Evolutionary conservation across 2,329 filamentous ascomycete species (phyloP).

Genomic region (Paraphoma sp.): DNA sequence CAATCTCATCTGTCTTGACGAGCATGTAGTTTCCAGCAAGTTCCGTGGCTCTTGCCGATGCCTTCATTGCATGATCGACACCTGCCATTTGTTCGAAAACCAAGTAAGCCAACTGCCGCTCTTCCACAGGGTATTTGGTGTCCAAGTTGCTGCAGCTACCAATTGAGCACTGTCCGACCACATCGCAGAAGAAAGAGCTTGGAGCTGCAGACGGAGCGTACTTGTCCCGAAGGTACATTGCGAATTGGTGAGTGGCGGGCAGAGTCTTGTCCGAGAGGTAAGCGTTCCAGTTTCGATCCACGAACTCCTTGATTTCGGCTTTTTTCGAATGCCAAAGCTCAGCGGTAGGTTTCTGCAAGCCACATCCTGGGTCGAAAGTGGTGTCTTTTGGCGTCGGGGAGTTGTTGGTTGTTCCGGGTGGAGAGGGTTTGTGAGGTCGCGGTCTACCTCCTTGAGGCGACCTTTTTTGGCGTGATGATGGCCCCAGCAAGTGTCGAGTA

Average conservation of each 20-base stretch:
- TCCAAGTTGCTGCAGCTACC: neutral
- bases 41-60: neutral
- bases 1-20: neutral
- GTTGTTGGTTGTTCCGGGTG: neutral
- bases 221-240: conserved; percentile 1
- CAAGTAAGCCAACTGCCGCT: conserved; percentile 6
- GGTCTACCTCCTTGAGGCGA: too few species aligned
- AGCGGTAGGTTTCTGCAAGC: neutral
- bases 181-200: conserved; percentile 5
- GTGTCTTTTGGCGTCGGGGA: neutral
- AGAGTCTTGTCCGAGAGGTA: neutral
- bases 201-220: neutral
- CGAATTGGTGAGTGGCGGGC: neutral
- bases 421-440: neutral
- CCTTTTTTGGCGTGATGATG: too few species aligned
- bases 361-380: neutral
- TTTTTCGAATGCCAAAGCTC: neutral
- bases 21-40: neutral
- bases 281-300: neutral
- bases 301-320: neutral
- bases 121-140: neutral
- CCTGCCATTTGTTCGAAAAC: conserved; percentile 10
- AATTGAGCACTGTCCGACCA: neutral
- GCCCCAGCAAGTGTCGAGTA: too few species aligned
- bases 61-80: neutral